Evolutionary conservation across 2,329 filamentous ascomycete species (phyloP).

Genomic region (Helotiales sp.): DNA sequence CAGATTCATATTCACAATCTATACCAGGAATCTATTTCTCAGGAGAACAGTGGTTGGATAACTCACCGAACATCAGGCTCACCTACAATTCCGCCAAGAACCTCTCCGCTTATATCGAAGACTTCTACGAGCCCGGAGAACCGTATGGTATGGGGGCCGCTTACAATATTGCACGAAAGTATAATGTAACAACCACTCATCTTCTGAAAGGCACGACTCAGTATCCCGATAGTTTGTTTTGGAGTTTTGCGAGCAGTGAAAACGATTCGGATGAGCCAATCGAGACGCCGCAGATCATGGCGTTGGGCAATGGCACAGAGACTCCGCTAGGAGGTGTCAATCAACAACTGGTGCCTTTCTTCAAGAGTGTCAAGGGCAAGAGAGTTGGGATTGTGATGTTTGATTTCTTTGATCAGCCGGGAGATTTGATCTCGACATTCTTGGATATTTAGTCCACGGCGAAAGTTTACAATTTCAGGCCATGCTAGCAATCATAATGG

Average conservation of each 20-base stretch:
- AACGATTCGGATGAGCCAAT: conserved; percentile 41
- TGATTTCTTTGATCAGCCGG: conserved; percentile 49
- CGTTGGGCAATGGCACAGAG: conserved; percentile 42
- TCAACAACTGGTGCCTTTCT: conserved; percentile 39
- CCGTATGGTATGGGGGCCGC: conserved; percentile 33
- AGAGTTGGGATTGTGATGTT: conserved; percentile 53
- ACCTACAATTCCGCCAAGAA: conserved; percentile 41
- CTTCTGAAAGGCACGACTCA: conserved; percentile 39
- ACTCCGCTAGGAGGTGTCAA: conserved; percentile 47
- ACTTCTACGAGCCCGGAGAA: conserved; percentile 46
- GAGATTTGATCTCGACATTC: conserved; percentile 41
- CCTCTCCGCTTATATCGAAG: conserved; percentile 47
- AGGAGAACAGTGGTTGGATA: conserved; percentile 45
- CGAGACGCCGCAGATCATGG: conserved; percentile 46
- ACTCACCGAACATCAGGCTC: conserved; percentile 41
- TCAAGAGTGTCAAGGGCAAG: conserved; percentile 41
- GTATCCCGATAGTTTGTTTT: conserved; percentile 43
- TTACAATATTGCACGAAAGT: conserved; percentile 45
- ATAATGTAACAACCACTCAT: conserved; percentile 43
- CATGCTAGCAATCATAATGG: no score
- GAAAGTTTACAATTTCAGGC: no score
- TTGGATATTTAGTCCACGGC: conserved; percentile 32
- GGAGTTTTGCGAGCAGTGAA: conserved; percentile 48
- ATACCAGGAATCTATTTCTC: conserved; percentile 50
- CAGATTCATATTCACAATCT: conserved; percentile 34